These are phyloP conservation scores for Alternaria sp. DNA, from an alignment of 2,329 filamentous ascomycete genomes.

Conservation along the genomic window DNA sequence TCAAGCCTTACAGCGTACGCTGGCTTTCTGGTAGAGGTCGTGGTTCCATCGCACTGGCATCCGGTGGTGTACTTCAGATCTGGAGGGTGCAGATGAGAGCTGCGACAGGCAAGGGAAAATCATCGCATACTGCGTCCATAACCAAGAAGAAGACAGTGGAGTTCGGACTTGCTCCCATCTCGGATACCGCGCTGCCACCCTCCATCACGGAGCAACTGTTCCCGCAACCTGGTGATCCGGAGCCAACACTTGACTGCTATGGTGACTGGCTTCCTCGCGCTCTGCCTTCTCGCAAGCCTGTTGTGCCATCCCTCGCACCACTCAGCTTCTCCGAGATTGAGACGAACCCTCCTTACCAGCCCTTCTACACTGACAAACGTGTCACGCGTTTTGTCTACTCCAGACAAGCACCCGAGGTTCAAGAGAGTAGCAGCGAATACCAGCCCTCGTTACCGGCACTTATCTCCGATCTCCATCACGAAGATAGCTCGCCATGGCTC, in stretches of 20 bases:
- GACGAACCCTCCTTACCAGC: constrained; percentile 92
- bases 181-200: constrained; percentile 59
- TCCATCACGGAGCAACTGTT: constrained; percentile 38
- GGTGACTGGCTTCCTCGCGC: constrained; percentile 46
- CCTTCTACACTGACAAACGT: constrained; percentile 89
- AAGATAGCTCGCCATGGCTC: constrained; percentile 54
- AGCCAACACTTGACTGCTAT: constrained; percentile 30
- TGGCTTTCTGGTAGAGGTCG: constrained; percentile 70
- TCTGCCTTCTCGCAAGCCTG: constrained; percentile 32
- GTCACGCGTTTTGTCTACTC: constrained; percentile 77
- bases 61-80: constrained; percentile 69
- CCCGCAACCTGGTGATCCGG: constrained; percentile 34
- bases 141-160: constrained; percentile 68
- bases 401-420: constrained; percentile 34
- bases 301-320: constrained; percentile 53
- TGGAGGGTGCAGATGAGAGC: constrained; percentile 64
- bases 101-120: constrained; percentile 49
- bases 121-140: constrained; percentile 51
- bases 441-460: constrained; percentile 25
- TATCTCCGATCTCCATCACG: constrained; percentile 41
- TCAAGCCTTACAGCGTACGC: constrained; percentile 65
- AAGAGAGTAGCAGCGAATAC: constrained; percentile 34
- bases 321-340: constrained; percentile 82
- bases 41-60: constrained; percentile 69
- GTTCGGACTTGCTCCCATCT: constrained; percentile 68